Base-by-base conservation (phyloP, 768 basidiomycete genomes). In the Mycena sanguinolenta region DNA sequence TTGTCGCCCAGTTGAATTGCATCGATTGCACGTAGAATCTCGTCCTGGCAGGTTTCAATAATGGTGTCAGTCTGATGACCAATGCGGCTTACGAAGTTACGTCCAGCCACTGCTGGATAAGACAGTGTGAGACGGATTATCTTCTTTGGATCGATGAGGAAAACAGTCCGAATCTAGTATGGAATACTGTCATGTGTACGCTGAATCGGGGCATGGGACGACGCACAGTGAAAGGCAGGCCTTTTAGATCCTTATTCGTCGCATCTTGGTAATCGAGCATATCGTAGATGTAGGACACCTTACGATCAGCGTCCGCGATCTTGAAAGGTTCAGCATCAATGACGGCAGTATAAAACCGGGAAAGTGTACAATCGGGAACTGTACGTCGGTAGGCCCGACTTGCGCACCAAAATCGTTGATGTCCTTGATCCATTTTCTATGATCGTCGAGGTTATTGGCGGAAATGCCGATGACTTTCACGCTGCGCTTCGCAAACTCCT, bases 291-390 rank as follows among this genome's bases (percentile, higher is more conserved):
- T 88, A 89, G 10, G 95, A 92, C 53, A 98, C 88, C 77, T 88
- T 92, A 80, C 97, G 88, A 78, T 96, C 92, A 25, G 88, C 86
- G 79, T 99, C 98, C 57, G 95, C 98, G 75, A 99, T 99, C n/a
- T n/a, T n/a, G n/a, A n/a, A n/a, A n/a, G n/a, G n/a, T n/a, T n/a
- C n/a, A n/a, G n/a, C n/a, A n/a, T n/a, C n/a, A n/a, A n/a, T n/a
- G n/a, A n/a, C n/a, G n/a, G n/a, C n/a, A n/a, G n/a, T n/a, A n/a
- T n/a, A n/a, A n/a, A n/a, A n/a, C n/a, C n/a, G n/a, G n/a, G n/a
- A n/a, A n/a, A n/a, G n/a, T n/a, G n/a, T n/a, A n/a, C n/a, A 82
- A 99, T 99, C 64, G 98, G 98, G 88, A 95, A 99, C 73, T 91
- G 82, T 68, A 98, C 90, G 63, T 91, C 82, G 42, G 94, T 95